phyloP scores from a whole-genome alignment of 2,329 filamentous ascomycete species.

The Penicillium brasilianum region DNA sequence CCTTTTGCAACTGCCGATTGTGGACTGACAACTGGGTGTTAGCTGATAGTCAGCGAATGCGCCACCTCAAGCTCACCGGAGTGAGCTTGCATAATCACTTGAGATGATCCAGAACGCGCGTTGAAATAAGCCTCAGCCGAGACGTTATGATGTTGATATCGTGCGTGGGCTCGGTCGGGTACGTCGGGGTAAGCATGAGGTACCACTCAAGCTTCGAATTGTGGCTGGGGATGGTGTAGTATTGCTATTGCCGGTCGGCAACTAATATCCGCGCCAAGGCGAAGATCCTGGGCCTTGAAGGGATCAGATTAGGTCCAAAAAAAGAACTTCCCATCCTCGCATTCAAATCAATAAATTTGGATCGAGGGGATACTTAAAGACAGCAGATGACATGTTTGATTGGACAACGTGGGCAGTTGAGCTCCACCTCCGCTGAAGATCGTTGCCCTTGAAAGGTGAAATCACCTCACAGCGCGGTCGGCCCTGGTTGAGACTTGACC shows the following conservation, averaged over 20 bases:
- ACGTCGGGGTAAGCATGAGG: neutral
- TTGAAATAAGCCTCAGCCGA: neutral
- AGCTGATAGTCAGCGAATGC: neutral
- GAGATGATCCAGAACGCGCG: neutral
- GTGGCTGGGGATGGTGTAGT: neutral
- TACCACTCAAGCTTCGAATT: slow-evolving; percentile 1
- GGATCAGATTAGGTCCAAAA: slow-evolving; percentile 4
- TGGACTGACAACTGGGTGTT: neutral
- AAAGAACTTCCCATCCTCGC: slow-evolving; percentile 6
- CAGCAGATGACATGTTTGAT: neutral
- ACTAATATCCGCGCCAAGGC: slow-evolving; percentile 5
- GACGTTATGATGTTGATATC: neutral
- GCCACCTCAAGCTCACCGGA: neutral
- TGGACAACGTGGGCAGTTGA: neutral
- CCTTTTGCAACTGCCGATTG: neutral
- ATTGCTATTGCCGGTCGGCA: neutral
- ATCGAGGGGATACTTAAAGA: neutral
- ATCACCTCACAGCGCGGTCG: neutral
- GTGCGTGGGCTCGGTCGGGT: neutral
- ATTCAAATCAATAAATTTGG: slow-evolving; percentile 5
- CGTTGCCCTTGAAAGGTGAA: slow-evolving; percentile 6
- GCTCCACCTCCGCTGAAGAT: slow-evolving; percentile 4
- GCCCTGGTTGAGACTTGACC: slow-evolving; percentile 13
- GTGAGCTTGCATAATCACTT: neutral
- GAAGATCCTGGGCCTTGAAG: neutral